These are phyloP conservation scores for Lojkania enalia DNA, from an alignment of 2,329 filamentous ascomycete species.

Conservation along the genomic window DNA sequence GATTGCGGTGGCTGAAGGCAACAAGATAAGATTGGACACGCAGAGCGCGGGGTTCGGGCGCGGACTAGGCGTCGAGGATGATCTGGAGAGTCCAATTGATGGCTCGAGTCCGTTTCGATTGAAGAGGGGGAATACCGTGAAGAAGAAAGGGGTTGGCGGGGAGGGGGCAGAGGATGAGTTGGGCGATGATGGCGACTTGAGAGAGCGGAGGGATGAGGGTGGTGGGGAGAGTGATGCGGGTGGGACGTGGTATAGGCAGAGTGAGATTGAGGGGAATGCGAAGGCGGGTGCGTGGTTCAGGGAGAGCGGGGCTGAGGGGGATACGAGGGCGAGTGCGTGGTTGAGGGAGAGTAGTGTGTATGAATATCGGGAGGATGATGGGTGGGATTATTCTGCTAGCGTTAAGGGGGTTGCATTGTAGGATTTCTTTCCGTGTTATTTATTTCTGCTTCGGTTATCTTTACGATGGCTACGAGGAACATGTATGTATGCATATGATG, in stretches of 20 bases:
- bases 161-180: no score
- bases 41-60: constrained; percentile 8
- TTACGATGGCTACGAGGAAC: no score
- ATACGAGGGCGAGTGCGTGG: no score
- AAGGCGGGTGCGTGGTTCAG: constrained; percentile 23
- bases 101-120: constrained; percentile 32
- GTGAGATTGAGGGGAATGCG: not conserved
- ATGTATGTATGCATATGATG: no score
- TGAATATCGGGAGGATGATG: not conserved
- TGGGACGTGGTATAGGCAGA: constrained; percentile 23
- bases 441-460: no score
- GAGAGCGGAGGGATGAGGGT: no score
- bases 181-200: no score
- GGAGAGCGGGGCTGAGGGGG: constrained; percentile 11
- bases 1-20: not conserved
- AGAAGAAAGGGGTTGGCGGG: no score
- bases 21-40: constrained; percentile 3
- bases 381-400: no score
- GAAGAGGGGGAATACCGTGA: constrained; percentile 31
- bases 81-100: constrained; percentile 34
- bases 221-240: constrained; percentile 19
- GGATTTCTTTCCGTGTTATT: no score
- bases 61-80: constrained; percentile 9
- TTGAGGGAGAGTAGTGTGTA: not conserved
- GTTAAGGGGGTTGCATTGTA: no score